Base-by-base conservation (phyloP, 2,329 filamentous ascomycete genomes). In the Pestalotiopsis fici region DNA sequence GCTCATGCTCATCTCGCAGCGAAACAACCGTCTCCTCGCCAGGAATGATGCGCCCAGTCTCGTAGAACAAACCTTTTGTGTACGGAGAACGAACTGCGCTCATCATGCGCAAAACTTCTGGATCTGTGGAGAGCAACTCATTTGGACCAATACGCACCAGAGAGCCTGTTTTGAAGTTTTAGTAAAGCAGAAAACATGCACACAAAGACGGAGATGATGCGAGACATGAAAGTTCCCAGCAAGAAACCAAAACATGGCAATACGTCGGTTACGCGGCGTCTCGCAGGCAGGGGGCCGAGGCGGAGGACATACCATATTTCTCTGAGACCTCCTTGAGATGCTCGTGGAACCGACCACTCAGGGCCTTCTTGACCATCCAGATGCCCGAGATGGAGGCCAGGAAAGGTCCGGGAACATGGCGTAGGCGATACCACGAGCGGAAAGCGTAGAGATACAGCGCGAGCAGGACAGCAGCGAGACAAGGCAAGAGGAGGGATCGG, bases 61-160 rank as follows among this genome's bases (percentile, higher is more conserved):
- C 76, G 68, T 81, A 81, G 59, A 79, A 80, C 39, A 76, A 69
- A 13, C 77, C 78, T 66, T 78, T 79, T 28, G 72, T 77, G 70
- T 80, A 81, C 4, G 75, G 69, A n/a, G 79, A 80, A 18, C 78
- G 78, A 43, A 75, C 77, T 23, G 74, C 76, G 67, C 76, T 79
- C 70, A 80, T 75, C 66, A 69, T 75, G 27, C 73, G 73, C 43
- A 76, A 67, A 11, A 74, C 67, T 15, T 69, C 67, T 9, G 68
- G 70, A 43, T 73, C 69, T 25, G 71, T 71, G 21, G 71, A 72
- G 12, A 75, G 67, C 15, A 76, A 65, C 12, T 75, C 71, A 61
- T 77, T 76, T 9, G 74, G 70, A 9, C 73, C 73, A 28, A 74
- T 74, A 27, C 73, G 73, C 31, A 65, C 72, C 11, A 74, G 71